A percentile compares a stretch with the other conserved stretches of the same genome.
These are phyloP conservation scores for Limonium bicolor DNA, from an alignment of 148 eudicot genomes.

Conservation along the genomic window DNA sequence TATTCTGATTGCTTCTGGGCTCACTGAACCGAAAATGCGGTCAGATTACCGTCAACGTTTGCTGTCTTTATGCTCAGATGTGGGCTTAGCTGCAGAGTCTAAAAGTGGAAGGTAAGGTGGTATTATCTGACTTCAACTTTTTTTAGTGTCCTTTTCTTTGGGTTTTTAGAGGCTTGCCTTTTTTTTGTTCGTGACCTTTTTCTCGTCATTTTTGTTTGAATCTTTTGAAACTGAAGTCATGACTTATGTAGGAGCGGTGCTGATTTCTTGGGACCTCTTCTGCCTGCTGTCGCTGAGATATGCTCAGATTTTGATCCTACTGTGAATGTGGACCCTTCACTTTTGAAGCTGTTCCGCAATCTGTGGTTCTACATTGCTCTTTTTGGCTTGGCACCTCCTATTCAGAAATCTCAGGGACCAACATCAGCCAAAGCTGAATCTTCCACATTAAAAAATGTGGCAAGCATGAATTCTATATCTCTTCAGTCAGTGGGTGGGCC, in stretches of 20 bases:
- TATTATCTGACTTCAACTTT: background rate
- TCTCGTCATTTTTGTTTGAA: too few species aligned
- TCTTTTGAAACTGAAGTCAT: background rate
- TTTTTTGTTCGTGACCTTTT: too few species aligned
- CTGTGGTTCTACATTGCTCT: constrained; percentile 98
- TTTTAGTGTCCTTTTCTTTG: background rate
- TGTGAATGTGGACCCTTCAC: constrained; percentile 76
- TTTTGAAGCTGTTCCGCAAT: constrained; percentile 85
- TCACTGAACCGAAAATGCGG: constrained; percentile 49
- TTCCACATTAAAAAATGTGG: constrained; percentile 54
- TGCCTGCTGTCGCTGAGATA: constrained; percentile 96
- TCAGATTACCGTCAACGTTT: constrained; percentile 85
- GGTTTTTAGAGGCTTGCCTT: too few species aligned
- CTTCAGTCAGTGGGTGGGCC: constrained; percentile 99
- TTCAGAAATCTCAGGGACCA: constrained; percentile 43
- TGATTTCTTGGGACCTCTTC: constrained; percentile 93
- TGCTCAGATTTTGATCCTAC: constrained; percentile 93
- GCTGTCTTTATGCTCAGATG: constrained; percentile 92
- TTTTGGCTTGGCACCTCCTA: constrained; percentile 94
- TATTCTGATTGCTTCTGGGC: constrained; percentile 60
- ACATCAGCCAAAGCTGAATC: constrained; percentile 46
- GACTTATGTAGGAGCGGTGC: constrained; percentile 83
- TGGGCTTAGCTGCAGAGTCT: constrained; percentile 98
- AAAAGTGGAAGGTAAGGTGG: constrained; percentile 82
- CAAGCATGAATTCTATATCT: constrained; percentile 58